Conservation (phyloP, 140 eudicot species). For the Senecio squalidus region DNA sequence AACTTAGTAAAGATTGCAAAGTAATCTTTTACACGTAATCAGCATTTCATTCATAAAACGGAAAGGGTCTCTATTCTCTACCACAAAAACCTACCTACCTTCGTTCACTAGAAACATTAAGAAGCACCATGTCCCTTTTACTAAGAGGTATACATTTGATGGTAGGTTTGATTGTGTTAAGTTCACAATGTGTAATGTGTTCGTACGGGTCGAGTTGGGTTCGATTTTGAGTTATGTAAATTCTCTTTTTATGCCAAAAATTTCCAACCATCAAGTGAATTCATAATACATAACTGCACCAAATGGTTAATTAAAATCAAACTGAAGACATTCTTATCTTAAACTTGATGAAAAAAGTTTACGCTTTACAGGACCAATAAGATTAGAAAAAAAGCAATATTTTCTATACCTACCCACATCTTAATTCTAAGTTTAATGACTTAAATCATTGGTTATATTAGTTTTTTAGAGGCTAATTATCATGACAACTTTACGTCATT, state of each 20-base stretch:
- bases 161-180: too few relatives aligned
- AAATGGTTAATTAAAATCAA: too few relatives aligned
- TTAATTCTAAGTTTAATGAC: conserved; percentile 1
- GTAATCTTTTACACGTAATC: neutral
- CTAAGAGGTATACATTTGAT: neutral
- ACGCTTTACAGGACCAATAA: conserved; percentile 20
- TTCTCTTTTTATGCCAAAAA: too few relatives aligned
- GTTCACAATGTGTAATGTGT: too few relatives aligned
- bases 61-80: neutral
- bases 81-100: neutral
- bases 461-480: conserved; percentile 10
- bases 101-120: neutral
- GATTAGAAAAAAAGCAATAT: neutral
- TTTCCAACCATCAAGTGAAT: neutral
- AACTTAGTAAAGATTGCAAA: neutral
- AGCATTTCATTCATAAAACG: neutral
- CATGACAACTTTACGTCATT: conserved; percentile 25
- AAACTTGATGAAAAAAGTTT: too few relatives aligned
- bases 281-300: too few relatives aligned
- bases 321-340: too few relatives aligned
- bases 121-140: neutral
- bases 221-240: too few relatives aligned
- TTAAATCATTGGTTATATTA: conserved; percentile 19
- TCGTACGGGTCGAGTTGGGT: too few relatives aligned
- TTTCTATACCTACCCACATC: conserved; percentile 15